Evolutionary conservation across 257 asterid species (phyloP).

Genomic region (Sherardia arvensis): DNA sequence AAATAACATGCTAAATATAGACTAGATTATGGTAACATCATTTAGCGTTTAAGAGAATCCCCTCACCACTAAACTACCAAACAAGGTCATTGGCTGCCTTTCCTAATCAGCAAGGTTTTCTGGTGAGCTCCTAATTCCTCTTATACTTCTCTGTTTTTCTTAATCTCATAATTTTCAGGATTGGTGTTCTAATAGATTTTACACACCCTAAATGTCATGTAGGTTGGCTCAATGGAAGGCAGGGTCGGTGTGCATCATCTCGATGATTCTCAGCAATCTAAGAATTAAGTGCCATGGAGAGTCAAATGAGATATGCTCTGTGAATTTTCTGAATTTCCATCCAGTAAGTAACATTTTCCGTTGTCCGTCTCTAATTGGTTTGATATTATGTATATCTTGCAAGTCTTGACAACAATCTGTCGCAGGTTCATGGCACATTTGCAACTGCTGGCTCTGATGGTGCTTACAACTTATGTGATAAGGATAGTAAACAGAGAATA

Average conservation of each 20-base stretch:
- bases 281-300: conserved; percentile 98
- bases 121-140: conserved; percentile 40
- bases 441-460: conserved; percentile 96
- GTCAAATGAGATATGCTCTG: conserved; percentile 61
- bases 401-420: conserved; percentile 9
- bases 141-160: background rate
- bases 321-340: conserved; percentile 79
- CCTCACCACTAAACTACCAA: conserved; percentile 89
- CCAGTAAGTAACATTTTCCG: conserved; percentile 64
- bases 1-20: too few species aligned
- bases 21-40: too few species aligned
- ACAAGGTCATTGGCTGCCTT: conserved; percentile 96
- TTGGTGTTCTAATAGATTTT: background rate
- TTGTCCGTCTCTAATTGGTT: background rate
- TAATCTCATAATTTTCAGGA: background rate
- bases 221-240: conserved; percentile 99
- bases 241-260: conserved; percentile 96
- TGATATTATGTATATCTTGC: background rate
- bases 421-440: too few species aligned
- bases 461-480: conserved; percentile 91
- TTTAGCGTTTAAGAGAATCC: conserved; percentile 82
- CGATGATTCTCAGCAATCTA: conserved; percentile 69
- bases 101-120: conserved; percentile 95
- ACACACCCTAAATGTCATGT: conserved; percentile 2
- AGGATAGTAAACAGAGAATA: conserved; percentile 93